These are phyloP conservation scores for Pythium scleroteichum DNA, from an alignment of 352 stramenopile genomes.

Conservation along the genomic window DNA sequence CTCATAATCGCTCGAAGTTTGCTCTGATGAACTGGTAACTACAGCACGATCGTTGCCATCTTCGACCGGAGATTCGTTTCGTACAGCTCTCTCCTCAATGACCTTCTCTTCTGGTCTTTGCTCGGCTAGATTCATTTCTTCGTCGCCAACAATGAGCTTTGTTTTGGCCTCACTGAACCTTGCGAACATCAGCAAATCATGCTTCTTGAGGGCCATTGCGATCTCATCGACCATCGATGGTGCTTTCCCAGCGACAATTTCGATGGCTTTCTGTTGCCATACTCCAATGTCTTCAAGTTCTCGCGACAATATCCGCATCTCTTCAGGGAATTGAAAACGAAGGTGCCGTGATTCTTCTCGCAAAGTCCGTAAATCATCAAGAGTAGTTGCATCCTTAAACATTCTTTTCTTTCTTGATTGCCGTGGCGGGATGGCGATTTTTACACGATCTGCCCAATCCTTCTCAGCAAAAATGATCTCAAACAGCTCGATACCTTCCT, in stretches of 20 bases:
- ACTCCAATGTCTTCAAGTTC: constrained; percentile 64
- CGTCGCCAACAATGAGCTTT: constrained; percentile 10
- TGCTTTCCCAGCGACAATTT: constrained; percentile 46
- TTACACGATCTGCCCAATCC: constrained; percentile 67
- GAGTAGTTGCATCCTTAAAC: constrained; percentile 59
- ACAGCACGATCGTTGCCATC: too few relatives aligned
- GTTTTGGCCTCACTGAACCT: constrained; percentile 32
- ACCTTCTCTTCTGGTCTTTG: too few relatives aligned
- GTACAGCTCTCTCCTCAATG: too few relatives aligned
- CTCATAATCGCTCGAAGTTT: not conserved
- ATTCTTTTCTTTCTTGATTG: constrained; percentile 82
- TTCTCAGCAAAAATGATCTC: constrained; percentile 60
- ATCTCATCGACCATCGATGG: constrained; percentile 39
- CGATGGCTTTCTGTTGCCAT: constrained; percentile 67
- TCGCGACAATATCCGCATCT: constrained; percentile 70
- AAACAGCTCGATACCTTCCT: constrained; percentile 60
- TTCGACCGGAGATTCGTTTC: too few relatives aligned
- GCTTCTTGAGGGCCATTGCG: constrained; percentile 48
- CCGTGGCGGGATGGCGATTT: constrained; percentile 68
- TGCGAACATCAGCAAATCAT: constrained; percentile 63
- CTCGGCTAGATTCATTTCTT: not conserved
- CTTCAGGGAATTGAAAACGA: constrained; percentile 75
- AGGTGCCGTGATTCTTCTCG: constrained; percentile 57
- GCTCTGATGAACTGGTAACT: too few relatives aligned
- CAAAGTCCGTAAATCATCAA: constrained; percentile 55